Base-by-base conservation (phyloP, 176 grass and related monocot species). In the Chloris gayana region DNA sequence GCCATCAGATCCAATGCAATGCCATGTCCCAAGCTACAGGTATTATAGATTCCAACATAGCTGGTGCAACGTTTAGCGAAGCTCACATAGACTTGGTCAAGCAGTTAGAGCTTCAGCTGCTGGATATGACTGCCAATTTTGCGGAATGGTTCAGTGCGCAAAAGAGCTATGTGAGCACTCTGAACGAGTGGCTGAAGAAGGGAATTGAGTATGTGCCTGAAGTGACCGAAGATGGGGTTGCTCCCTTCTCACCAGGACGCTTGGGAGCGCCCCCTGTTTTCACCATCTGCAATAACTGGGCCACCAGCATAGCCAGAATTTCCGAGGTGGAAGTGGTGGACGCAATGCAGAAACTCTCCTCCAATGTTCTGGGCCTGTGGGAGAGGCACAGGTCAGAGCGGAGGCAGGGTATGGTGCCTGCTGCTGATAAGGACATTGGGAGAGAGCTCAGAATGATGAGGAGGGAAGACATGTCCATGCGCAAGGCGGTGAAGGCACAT, bases 231-330 rank as follows among this genome's bases (percentile, higher is more conserved):
- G 94, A 92, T 39, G 91, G 89, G 22, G 61, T 51, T 31, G 73
- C 80, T 50, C 94, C 91, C 0, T 97, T 92, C 21, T 94, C 94
- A 57, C 94, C 89, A 8, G 85, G 87, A 27, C 79, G 78, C 45
- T 67, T 97, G 84, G 94, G 94, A 49, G 87, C 90, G 32, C 72
- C 94, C 51, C 91, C 87, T 9, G 18, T 97, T 32, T 94, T 97
- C 70, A 65, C 76, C 26, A 78, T 97, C 57, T 88, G 56, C 49
- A 92, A 94, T 68, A 75, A 85, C 45, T 97, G 94, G 94, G 83
- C 80, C 24, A 67, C 67, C 15, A 47, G 70, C 76, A 82, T 84
- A 62, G 75, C 19, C 4, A 86, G 75, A 42, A 82, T 94, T 78
- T 79, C 87, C 0, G 89, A 90, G 50, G 68, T 9, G 14, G 80